Base-by-base conservation (phyloP, 345 rosid species). In the Gynandropsis gynandra region DNA sequence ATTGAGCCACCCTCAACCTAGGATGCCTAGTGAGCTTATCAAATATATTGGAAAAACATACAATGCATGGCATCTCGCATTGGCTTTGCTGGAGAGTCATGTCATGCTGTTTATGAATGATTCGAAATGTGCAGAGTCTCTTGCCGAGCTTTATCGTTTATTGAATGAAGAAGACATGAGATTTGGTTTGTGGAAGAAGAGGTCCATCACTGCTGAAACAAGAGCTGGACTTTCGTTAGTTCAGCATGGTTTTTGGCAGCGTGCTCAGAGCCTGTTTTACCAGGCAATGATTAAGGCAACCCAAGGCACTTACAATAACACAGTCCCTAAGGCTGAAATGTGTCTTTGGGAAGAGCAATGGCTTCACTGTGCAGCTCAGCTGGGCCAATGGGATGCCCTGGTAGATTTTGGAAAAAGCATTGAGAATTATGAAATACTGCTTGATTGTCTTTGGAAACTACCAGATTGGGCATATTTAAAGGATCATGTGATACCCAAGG, bases 291-390 rank as follows among this genome's bases (percentile, higher is more conserved):
- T 78, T 51, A 93, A 87, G 87, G 98, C 97, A 71, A 92, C 93
- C 68, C 98, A 87, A 69, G 98, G 95, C 38, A 87, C 98, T 29
- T 93, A 93, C 60, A 88, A 83, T 67, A 93, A 88, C 71, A 77
- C 87, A 1, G 99, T 93, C 21, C 99, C 99, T 5, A 93, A 93
- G 74, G 99, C 99, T 51, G 99, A 93, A 76, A 93, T 93, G 99
- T 88, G 95, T 66, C 80, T 93, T 40, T 93, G 99, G 99, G 99
- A 93, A 81, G 99, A 93, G 73, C 97, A 93, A 57, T 93, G 99
- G 99, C 76, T 87, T 50, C 73, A 77, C 68, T 93, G 99, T 75
- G 95, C 89, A 41, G 74, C 62, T 61, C 99, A 93, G 70, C 95
- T 93, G 56, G 76, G 95, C 63, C 97, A 93, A 74, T 93, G 99